A percentile compares a stretch with the other conserved stretches of the same genome.
These are phyloP conservation scores for Hanseniaspora nectarophila DNA, from an alignment of 805 yeast genomes.

Conservation along the genomic window DNA sequence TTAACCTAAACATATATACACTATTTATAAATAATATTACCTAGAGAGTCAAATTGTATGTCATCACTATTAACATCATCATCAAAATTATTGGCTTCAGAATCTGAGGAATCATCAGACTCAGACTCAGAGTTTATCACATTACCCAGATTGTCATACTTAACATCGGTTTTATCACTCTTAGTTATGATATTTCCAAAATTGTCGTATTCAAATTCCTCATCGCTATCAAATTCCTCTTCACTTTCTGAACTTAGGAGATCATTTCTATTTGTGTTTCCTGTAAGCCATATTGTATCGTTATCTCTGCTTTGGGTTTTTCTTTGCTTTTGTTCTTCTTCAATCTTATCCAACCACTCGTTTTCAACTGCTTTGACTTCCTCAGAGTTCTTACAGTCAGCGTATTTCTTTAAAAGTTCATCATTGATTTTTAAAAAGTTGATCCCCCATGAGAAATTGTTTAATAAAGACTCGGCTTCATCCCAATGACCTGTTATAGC, in stretches of 20 bases:
- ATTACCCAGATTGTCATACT: conserved; percentile 21
- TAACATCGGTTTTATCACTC: conserved; percentile 14
- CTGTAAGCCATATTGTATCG: conserved; percentile 61
- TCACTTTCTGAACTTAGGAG: not conserved
- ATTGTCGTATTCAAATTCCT: conserved; percentile 19
- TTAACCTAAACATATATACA: too few relatives aligned
- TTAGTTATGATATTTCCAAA: conserved; percentile 18
- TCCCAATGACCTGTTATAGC: conserved; percentile 85
- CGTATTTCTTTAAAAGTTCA: conserved; percentile 64
- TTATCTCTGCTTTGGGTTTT: conserved; percentile 40
- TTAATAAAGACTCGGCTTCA: conserved; percentile 70
- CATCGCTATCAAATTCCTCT: not conserved
- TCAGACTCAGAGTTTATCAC: conserved; percentile 16
- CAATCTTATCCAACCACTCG: conserved; percentile 57
- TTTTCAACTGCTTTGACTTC: conserved; percentile 63
- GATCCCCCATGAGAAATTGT: conserved; percentile 88
- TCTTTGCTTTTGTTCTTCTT: conserved; percentile 52
- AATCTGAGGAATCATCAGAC: not conserved
- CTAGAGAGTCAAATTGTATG: conserved; percentile 23
- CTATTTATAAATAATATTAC: conserved; percentile 18
- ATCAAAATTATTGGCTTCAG: not conserved
- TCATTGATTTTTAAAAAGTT: conserved; percentile 71
- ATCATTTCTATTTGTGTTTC: conserved; percentile 54
- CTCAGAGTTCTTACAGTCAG: conserved; percentile 66
- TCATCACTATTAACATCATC: not conserved